Percentiles rank a stretch among this genome's conserved stretches.
phyloP scores from a whole-genome alignment of 306 rosid species.

The Albizia julibrissin region DNA sequence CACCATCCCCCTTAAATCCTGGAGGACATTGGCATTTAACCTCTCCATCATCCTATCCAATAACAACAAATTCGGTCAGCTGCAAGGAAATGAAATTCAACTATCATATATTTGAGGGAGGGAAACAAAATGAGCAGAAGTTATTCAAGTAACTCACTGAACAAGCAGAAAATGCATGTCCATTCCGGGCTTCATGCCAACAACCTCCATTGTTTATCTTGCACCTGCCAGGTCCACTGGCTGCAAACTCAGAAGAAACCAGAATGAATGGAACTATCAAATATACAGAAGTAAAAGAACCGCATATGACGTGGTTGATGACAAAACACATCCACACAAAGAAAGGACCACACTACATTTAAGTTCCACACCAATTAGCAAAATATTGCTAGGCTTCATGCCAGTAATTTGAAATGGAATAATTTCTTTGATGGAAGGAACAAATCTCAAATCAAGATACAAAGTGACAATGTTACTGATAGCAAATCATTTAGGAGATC shows the following conservation, averaged over 20 bases:
- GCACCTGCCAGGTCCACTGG: slow-evolving; percentile 97
- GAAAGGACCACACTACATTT: neutral
- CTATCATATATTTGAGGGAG: neutral
- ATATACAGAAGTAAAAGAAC: neutral
- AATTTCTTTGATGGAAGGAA: neutral
- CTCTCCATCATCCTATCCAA: slow-evolving; percentile 69
- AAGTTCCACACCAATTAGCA: neutral
- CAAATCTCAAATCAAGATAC: neutral
- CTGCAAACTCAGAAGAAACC: slow-evolving; percentile 53
- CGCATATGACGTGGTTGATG: neutral
- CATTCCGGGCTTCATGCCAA: slow-evolving; percentile 86
- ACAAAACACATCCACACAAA: neutral
- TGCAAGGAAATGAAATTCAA: neutral
- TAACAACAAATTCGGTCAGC: slow-evolving; percentile 7
- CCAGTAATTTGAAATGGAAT: neutral
- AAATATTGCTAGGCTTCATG: slow-evolving; percentile 1
- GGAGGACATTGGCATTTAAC: slow-evolving; percentile 76
- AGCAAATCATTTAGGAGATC: neutral
- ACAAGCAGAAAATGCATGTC: slow-evolving; percentile 91
- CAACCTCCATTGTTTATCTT: slow-evolving; percentile 97
- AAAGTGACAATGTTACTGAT: neutral
- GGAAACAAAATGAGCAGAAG: neutral
- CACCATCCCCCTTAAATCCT: slow-evolving; percentile 87
- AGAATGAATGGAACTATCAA: neutral
- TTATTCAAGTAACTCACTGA: slow-evolving; percentile 1